Evolutionary conservation across 1,284 basidiomycete genomes (phyloP), one percentile per base, ranked within the genome.

Genomic region (Tremellales sp.): DNA sequence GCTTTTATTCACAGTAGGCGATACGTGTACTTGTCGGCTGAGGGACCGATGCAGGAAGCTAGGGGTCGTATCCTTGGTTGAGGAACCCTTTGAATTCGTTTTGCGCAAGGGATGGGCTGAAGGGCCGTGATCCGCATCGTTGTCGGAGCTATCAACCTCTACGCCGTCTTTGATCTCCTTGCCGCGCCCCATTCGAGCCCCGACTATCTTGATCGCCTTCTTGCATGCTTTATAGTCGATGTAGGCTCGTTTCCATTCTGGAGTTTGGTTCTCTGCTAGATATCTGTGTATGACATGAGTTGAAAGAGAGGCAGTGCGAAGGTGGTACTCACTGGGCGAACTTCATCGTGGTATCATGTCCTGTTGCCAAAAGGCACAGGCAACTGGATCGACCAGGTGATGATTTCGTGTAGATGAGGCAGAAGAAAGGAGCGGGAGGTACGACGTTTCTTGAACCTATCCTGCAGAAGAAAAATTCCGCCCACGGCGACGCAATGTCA

Each of bases 231-330:
- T 64, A 53, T 74, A 74, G 52, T 74, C 69, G 53, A 74, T 73
- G 50, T 73, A 75, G 9, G 71, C 71, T 21, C 72, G 57, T 48
- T 69, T 70, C 72, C 72, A 73, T 48, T 73, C 72, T 4, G 70
- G 70, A 5, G 70, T 73, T 38, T 63, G 58, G 39, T 72, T 72
- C 31, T 72, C 70, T 16, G 51, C 57, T 12, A 73, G 62, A 51
- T 72, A 72, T 51, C 68, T 71, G 43, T 22, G 27, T 12, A 7
- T 16, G 10, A 14, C 5, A 8, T 43, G 7, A 53, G 45, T 43
- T 14, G 14, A 12, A 35, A n/a, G 43, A 5, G 1, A 18, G 9
- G 25, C 12, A 19, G 14, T 35, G 14, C 25, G 13, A 5, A 7
- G 5, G 14, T 4, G 26, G 41, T 13, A 40, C 47, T 36, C 27